Conservation (phyloP, 1,284 basidiomycete genomes). For the Coniferiporia sulphurascens region DNA sequence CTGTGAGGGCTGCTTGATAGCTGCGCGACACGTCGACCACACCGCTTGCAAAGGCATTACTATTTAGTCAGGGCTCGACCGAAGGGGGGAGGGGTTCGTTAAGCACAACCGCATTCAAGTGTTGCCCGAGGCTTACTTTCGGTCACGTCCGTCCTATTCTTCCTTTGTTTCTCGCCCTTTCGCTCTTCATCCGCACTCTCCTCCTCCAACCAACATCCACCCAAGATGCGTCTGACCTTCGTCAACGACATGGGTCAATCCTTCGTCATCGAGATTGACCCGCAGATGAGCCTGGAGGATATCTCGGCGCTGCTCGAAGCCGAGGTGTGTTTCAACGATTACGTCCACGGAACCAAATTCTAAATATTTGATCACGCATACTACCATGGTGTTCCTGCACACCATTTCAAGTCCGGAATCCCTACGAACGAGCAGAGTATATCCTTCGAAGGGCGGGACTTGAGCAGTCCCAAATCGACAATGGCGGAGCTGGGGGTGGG, state of each 20-base stretch:
- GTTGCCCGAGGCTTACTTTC: no score
- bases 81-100: no score
- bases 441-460: slow-evolving; percentile 57
- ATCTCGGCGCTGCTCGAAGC: slow-evolving; percentile 86
- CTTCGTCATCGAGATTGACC: slow-evolving; percentile 79
- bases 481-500: slow-evolving; percentile 59
- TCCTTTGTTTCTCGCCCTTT: slow-evolving; percentile 4
- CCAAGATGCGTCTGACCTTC: slow-evolving; percentile 76
- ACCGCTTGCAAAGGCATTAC: no score
- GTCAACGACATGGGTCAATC: slow-evolving; percentile 71
- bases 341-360: slow-evolving; percentile 6
- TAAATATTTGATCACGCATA: background rate
- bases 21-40: no score
- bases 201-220: background rate
- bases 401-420: slow-evolving; percentile 55
- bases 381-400: background rate
- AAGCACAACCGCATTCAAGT: no score
- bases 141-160: background rate
- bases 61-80: no score
- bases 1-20: no score
- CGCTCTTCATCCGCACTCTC: slow-evolving; percentile 14
- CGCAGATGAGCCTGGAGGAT: slow-evolving; percentile 83
- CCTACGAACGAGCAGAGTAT: slow-evolving; percentile 67
- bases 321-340: slow-evolving; percentile 54
- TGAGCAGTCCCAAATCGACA: slow-evolving; percentile 59